Percentiles rank a stretch among this genome's conserved stretches.
phyloP scores from a whole-genome alignment of 176 grass and related monocot genomes.

The Leersia perrieri region DNA sequence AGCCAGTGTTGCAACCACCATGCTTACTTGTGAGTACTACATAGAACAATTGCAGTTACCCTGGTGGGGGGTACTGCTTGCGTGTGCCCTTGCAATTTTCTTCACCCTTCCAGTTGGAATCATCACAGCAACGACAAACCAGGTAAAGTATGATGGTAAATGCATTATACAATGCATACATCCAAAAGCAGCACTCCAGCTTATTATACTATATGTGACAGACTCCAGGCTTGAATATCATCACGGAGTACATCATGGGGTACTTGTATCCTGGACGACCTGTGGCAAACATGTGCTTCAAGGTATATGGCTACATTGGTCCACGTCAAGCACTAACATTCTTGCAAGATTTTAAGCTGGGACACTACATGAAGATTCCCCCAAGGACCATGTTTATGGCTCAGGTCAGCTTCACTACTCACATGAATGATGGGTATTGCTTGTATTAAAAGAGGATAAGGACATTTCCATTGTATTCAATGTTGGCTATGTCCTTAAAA shows the following conservation, averaged over 20 bases:
- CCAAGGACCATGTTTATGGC: slow-evolving; percentile 98
- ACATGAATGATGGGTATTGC: not conserved
- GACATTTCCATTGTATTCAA: not conserved
- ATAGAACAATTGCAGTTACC: slow-evolving; percentile 93
- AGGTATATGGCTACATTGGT: slow-evolving; percentile 92
- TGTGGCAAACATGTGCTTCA: slow-evolving; percentile 97
- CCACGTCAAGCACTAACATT: slow-evolving; percentile 73
- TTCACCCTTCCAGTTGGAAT: slow-evolving; percentile 94
- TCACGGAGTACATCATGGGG: slow-evolving; percentile 93
- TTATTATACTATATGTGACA: slow-evolving; percentile 10
- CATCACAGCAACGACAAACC: slow-evolving; percentile 90
- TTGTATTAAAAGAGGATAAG: not conserved
- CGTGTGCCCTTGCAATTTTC: slow-evolving; percentile 74
- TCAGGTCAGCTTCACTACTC: slow-evolving; percentile 49
- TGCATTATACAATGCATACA: not conserved
- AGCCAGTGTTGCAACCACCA: slow-evolving; percentile 56
- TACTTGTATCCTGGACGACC: slow-evolving; percentile 81
- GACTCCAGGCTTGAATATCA: slow-evolving; percentile 88
- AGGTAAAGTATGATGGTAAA: slow-evolving; percentile 38
- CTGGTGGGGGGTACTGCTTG: slow-evolving; percentile 94
- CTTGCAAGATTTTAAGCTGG: slow-evolving; percentile 93
- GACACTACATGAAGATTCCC: slow-evolving; percentile 97
- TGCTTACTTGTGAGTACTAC: slow-evolving; percentile 91
- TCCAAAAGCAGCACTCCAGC: not conserved
- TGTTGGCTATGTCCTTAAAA: not conserved